phyloP scores from a whole-genome alignment of 202 grass and related monocot species.

The Carex sylvatica region DNA sequence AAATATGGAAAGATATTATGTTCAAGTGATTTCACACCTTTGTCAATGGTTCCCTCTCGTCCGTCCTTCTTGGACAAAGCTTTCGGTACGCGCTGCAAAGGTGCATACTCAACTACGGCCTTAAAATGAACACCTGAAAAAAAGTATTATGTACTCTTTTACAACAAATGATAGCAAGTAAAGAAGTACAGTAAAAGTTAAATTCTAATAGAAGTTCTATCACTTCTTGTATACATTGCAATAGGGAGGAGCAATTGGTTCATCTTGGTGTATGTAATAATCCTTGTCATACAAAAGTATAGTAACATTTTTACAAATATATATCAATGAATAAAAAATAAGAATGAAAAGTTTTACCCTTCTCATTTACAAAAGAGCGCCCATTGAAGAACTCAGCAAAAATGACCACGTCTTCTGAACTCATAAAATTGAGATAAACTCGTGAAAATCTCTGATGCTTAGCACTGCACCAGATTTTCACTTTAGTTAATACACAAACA shows the following conservation, averaged over 20 bases:
- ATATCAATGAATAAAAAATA: background rate
- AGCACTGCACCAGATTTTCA: conserved; percentile 41
- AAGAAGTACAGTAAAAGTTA: background rate
- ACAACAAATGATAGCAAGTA: conserved; percentile 2
- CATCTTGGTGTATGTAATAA: background rate
- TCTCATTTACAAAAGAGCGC: conserved; percentile 94
- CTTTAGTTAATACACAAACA: conserved; percentile 23
- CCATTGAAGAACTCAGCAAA: conserved; percentile 97
- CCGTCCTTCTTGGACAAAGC: conserved; percentile 78
- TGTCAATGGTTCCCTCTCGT: conserved; percentile 76
- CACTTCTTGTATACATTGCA: background rate
- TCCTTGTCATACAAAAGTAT: background rate
- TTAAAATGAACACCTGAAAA: conserved; percentile 88
- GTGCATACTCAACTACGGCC: conserved; percentile 92
- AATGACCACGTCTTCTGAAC: conserved; percentile 68
- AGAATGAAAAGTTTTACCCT: conserved; percentile 50
- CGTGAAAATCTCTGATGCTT: conserved; percentile 84
- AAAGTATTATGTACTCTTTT: conserved; percentile 4
- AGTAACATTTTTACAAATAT: background rate
- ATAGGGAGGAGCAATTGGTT: background rate
- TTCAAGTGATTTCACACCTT: conserved; percentile 45
- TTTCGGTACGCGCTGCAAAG: conserved; percentile 74
- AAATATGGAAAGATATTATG: background rate
- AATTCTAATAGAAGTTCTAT: background rate
- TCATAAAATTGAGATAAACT: conserved; percentile 85